Conservation (phyloP, 1,139 yeast genomes). For the Lodderomyces oxycetoniae region DNA sequence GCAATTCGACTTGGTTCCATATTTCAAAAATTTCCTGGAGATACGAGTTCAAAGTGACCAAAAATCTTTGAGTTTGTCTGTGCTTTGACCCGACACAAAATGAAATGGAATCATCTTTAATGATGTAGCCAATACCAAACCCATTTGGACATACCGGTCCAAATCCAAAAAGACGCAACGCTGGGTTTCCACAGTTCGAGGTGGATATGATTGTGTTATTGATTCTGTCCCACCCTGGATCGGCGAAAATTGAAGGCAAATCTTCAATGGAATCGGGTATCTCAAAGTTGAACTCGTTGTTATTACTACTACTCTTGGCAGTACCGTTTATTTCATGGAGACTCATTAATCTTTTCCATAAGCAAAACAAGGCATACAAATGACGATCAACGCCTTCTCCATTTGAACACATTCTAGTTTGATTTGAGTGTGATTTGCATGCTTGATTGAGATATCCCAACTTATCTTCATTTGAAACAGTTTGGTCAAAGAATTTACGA, state of each 20-base stretch:
- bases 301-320: background rate
- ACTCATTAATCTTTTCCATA: conserved; percentile 74
- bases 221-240: conserved; percentile 58
- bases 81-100: conserved; percentile 88
- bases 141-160: conserved; percentile 92
- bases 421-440: conserved; percentile 62
- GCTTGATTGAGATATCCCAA: conserved; percentile 60
- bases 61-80: conserved; percentile 79
- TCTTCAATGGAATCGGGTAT: conserved; percentile 12
- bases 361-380: conserved; percentile 78
- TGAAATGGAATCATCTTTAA: conserved; percentile 78
- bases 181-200: conserved; percentile 69
- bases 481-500: conserved; percentile 74
- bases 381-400: conserved; percentile 93
- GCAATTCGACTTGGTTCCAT: conserved; percentile 39
- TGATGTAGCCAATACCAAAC: conserved; percentile 86
- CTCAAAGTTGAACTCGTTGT: conserved; percentile 8
- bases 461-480: conserved; percentile 56
- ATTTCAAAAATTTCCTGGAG: conserved; percentile 55
- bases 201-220: conserved; percentile 50
- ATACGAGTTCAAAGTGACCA: conserved; percentile 68
- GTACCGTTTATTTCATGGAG: conserved; percentile 21
- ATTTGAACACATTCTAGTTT: conserved; percentile 62
- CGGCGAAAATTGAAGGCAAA: conserved; percentile 59
- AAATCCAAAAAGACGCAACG: conserved; percentile 81